These are phyloP conservation scores for Leishmania arabica DNA, from an alignment of 208 protist genomes.

Conservation along the genomic window DNA sequence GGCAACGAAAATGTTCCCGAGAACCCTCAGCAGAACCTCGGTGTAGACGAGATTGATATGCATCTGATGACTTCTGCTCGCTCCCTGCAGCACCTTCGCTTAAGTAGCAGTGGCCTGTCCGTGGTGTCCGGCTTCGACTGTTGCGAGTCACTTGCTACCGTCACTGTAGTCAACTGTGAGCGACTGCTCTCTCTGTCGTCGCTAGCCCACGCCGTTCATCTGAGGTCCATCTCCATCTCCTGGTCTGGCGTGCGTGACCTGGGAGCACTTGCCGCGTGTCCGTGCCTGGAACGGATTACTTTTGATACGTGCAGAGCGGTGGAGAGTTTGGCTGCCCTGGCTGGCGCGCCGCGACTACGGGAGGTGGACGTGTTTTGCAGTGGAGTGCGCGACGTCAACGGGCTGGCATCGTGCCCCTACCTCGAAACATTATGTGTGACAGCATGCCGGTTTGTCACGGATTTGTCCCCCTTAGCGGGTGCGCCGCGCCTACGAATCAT, in stretches of 20 bases:
- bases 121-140: background rate
- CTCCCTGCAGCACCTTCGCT: background rate
- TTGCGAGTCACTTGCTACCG: slow-evolving; percentile 1
- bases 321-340: slow-evolving; percentile 6
- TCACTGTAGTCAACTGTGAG: slow-evolving; percentile 2
- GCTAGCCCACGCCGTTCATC: background rate
- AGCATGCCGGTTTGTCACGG: slow-evolving; percentile 1
- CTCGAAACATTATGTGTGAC: slow-evolving; percentile 7
- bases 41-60: slow-evolving; percentile 10
- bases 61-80: slow-evolving; percentile 1
- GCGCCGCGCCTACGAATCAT: slow-evolving; percentile 9
- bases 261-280: background rate
- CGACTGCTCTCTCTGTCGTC: background rate
- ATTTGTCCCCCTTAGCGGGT: slow-evolving; percentile 15
- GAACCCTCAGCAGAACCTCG: background rate
- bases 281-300: slow-evolving; percentile 1
- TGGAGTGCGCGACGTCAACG: background rate
- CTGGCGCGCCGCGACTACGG: slow-evolving; percentile 1
- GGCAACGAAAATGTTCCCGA: background rate
- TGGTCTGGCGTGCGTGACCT: slow-evolving; percentile 13
- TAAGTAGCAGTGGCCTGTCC: slow-evolving; percentile 2
- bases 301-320: slow-evolving; percentile 7
- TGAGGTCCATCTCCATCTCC: slow-evolving; percentile 10
- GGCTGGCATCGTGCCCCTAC: slow-evolving; percentile 6
- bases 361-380: slow-evolving; percentile 15